phyloP scores from a whole-genome alignment of 139 green algal genomes.

The Eudorina sp. region DNA sequence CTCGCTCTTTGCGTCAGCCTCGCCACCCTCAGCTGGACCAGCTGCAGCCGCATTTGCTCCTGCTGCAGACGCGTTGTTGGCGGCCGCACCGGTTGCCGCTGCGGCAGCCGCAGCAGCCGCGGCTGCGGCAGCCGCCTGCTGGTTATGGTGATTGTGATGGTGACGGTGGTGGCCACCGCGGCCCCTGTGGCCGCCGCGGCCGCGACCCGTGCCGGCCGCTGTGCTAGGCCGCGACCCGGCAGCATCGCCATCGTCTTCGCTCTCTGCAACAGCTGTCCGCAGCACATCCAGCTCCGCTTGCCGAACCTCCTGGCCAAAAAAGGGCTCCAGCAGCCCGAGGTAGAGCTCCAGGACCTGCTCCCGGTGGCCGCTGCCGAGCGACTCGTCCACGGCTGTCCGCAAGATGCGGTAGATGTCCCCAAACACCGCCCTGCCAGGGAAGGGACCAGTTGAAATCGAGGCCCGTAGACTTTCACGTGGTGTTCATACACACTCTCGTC shows the following conservation, averaged over 20 bases:
- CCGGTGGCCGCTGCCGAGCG: slow-evolving; percentile 55
- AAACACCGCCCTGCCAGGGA: slow-evolving; percentile 31
- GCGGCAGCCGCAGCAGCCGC: background rate
- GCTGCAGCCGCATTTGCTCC: background rate
- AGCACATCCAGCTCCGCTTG: slow-evolving; percentile 31
- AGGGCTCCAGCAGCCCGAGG: slow-evolving; percentile 87
- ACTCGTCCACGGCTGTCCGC: slow-evolving; percentile 78
- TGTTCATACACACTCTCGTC: too few relatives aligned
- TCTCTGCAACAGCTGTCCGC: slow-evolving; percentile 1
- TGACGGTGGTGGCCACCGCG: background rate
- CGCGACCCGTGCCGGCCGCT: background rate
- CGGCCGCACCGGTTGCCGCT: background rate
- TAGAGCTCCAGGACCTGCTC: slow-evolving; percentile 82
- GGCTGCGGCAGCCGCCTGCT: background rate
- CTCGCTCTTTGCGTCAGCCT: slow-evolving; percentile 41
- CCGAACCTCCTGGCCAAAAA: slow-evolving; percentile 77
- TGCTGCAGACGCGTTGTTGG: background rate
- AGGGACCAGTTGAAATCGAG: too few relatives aligned
- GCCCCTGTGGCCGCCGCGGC: background rate
- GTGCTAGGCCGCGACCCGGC: slow-evolving; percentile 22
- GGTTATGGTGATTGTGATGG: background rate
- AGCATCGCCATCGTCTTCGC: slow-evolving; percentile 42
- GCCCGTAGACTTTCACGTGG: too few relatives aligned
- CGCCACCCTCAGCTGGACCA: background rate
- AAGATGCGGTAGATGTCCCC: slow-evolving; percentile 88